Evolutionary conservation across 129 eudicot genomes (phyloP), one percentile per base, ranked within the genome.

Genomic region (Flaveria trinervia): DNA sequence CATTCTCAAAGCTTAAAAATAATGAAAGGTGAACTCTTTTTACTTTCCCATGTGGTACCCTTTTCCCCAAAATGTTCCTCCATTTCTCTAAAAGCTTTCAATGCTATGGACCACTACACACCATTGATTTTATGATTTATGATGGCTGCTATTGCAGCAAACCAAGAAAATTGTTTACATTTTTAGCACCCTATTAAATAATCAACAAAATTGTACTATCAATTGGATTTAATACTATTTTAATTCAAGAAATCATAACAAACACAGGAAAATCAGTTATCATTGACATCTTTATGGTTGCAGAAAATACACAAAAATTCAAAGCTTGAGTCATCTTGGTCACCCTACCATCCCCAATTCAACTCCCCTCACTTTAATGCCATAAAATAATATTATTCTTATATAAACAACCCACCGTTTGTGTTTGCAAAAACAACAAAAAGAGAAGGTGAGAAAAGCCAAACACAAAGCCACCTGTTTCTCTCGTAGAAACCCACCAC

Each of bases 391-490:
- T 50, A 64, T 77, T 76, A 36, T 84, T 76, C 55, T 70, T 68
- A 15, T 43, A 44, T 14, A 59, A 33, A 48, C 16, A 54, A 68
- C 74, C 83, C 83, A 68, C 87, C 70, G 78, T 74, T 70, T 73
- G 15, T 6, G 56, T 52, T 43, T 64, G 45, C 33, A 64, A 61
- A 73, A 81, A 76, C 83, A 72, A 79, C 72, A 83, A 83, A 83
- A 83, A 75, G 81, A 76, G 74, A 70, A 71, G 79, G 83, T 44
- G 70, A 77, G 49, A 65, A 75, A 79, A 70, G 79, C 88, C 86
- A 87, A 84, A 77, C 81, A 83, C 90, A 72, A 78, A 65, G 84
- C 86, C 89, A 83, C 86, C 90, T 87, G 80, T 68, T 77, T 83
- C 85, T 80, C 84, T 79, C 44, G 43, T 68, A 80, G 76, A 80